phyloP scores from a whole-genome alignment of 1,284 basidiomycete genomes.

The Ganoderma sp. region DNA sequence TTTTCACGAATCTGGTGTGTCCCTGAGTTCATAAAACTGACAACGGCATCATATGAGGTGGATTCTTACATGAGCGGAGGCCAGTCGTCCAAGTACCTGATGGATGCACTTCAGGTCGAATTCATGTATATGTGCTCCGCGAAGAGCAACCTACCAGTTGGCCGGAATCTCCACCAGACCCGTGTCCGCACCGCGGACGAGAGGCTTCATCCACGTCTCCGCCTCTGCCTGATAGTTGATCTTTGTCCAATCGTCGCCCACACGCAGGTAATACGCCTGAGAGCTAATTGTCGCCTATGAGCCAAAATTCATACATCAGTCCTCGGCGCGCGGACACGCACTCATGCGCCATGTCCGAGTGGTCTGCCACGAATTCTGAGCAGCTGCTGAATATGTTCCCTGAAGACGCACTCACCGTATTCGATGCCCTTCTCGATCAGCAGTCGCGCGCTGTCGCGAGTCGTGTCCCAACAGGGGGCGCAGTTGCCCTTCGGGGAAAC shows the following conservation, averaged over 20 bases:
- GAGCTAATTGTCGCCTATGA: slow-evolving; percentile 48
- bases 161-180: slow-evolving; percentile 76
- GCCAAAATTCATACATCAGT: fast-evolving
- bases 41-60: not conserved
- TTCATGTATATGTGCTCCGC: too few relatives aligned
- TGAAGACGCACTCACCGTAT: slow-evolving; percentile 57
- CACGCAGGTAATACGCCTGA: slow-evolving; percentile 74
- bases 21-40: not conserved
- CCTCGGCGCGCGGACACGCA: slow-evolving; percentile 36
- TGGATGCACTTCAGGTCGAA: not conserved
- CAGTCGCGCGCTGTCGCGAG: slow-evolving; percentile 68
- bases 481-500: slow-evolving; percentile 69
- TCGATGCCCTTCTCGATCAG: slow-evolving; percentile 79
- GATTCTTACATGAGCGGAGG: slow-evolving; percentile 55
- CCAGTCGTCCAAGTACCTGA: slow-evolving; percentile 67
- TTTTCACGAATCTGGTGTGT: slow-evolving; percentile 13
- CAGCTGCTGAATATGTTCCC: not conserved
- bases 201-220: slow-evolving; percentile 78
- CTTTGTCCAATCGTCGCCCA: slow-evolving; percentile 75
- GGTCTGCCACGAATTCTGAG: slow-evolving; percentile 48
- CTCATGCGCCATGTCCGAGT: slow-evolving; percentile 72
- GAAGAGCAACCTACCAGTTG: slow-evolving; percentile 53
- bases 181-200: slow-evolving; percentile 67
- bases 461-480: slow-evolving; percentile 83
- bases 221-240: slow-evolving; percentile 71